A percentile compares a stretch with the other conserved stretches of the same genome.
These are phyloP conservation scores for Globisporangium nodosum DNA, from an alignment of 352 stramenopile genomes.

Conservation along the genomic window DNA sequence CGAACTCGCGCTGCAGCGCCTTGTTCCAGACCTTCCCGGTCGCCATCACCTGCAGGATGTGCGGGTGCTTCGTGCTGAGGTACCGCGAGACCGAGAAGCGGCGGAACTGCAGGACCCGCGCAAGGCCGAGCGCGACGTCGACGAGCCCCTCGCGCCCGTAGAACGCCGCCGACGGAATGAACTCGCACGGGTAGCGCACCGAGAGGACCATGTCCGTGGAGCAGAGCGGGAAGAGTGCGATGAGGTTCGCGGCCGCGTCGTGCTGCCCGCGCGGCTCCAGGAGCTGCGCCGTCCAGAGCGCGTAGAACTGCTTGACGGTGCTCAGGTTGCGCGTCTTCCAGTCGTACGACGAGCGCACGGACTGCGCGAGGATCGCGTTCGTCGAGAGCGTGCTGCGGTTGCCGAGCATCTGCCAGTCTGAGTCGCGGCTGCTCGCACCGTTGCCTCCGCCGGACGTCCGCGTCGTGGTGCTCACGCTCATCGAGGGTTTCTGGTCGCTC, in stretches of 20 bases:
- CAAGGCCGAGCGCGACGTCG: conserved; percentile 69
- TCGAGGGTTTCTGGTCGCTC: conserved; percentile 37
- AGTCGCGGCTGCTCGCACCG: conserved; percentile 26
- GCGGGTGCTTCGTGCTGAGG: conserved; percentile 75
- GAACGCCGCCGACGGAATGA: conserved; percentile 68
- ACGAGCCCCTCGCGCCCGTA: conserved; percentile 79
- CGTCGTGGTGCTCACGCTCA: conserved; percentile 44
- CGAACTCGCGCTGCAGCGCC: conserved; percentile 65
- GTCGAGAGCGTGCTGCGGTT: conserved; percentile 21
- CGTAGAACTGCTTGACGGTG: conserved; percentile 82
- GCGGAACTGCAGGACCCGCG: conserved; percentile 69
- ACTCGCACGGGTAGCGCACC: conserved; percentile 76
- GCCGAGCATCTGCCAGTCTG: conserved; percentile 29
- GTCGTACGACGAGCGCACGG: conserved; percentile 69
- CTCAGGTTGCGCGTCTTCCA: conserved; percentile 82
- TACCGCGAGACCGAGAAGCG: conserved; percentile 67
- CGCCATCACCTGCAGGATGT: conserved; percentile 70
- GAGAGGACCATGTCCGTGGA: conserved; percentile 73
- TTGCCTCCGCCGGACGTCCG: conserved; percentile 14
- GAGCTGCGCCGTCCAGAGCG: conserved; percentile 73
- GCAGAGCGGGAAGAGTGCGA: conserved; percentile 77
- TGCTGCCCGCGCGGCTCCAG: conserved; percentile 43
- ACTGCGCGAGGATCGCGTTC: conserved; percentile 35
- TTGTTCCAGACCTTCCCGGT: conserved; percentile 82
- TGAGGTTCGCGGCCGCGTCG: conserved; percentile 54